These are phyloP conservation scores for Auricularia cornea DNA, from an alignment of 768 basidiomycete genomes.

Conservation along the genomic window DNA sequence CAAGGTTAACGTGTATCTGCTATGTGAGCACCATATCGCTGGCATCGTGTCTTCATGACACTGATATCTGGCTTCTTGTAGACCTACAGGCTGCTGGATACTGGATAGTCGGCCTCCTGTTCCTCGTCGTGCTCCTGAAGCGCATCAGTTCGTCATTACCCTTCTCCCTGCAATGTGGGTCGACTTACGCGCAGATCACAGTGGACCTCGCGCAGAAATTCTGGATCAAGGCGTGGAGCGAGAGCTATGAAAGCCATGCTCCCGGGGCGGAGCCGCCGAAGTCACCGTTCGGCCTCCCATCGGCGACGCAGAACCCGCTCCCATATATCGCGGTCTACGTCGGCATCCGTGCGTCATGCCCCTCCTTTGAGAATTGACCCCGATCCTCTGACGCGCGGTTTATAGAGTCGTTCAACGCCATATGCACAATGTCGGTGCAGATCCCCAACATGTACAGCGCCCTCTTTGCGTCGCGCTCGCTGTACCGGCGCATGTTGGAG, in stretches of 20 bases:
- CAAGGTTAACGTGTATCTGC: background rate
- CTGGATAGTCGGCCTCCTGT: background rate
- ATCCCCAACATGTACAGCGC: slow-evolving; percentile 2
- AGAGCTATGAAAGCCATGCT: background rate
- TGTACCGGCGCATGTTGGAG: slow-evolving; percentile 15
- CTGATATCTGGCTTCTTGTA: no score
- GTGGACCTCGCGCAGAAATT: background rate
- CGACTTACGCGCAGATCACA: background rate
- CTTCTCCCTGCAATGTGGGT: background rate
- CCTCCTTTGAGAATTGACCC: background rate
- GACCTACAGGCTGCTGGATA: background rate
- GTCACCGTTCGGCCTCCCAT: background rate
- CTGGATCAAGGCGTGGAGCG: slow-evolving; percentile 1
- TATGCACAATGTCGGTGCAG: background rate
- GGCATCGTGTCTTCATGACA: background rate
- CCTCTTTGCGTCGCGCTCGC: slow-evolving; percentile 14
- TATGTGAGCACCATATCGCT: background rate
- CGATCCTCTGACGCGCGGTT: background rate
- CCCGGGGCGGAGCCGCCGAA: background rate
- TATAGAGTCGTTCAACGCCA: background rate
- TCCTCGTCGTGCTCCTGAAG: background rate
- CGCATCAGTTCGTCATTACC: background rate
- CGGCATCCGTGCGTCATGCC: slow-evolving; percentile 1
- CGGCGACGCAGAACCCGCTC: background rate
- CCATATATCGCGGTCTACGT: background rate